A percentile compares a stretch with the other conserved stretches of the same genome.
phyloP scores from a whole-genome alignment of 176 grass and related monocot species.

The Paspalum notatum region DNA sequence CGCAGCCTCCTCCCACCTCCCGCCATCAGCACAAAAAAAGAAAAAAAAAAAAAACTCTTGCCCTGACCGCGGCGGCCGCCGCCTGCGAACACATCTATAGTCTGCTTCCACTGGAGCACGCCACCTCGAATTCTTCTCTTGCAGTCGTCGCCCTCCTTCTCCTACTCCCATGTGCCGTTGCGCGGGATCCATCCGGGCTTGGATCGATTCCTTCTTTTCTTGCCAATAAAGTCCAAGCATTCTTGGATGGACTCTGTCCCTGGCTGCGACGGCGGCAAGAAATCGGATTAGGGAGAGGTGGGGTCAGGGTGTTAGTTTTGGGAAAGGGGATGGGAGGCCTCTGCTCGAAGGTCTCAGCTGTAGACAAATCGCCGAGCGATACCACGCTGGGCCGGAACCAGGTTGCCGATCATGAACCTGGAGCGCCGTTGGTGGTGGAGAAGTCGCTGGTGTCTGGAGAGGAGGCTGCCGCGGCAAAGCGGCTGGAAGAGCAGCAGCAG shows the following conservation, averaged over 20 bases:
- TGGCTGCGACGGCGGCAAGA: slow-evolving; percentile 15
- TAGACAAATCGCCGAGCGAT: slow-evolving; percentile 95
- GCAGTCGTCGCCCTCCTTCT: neutral
- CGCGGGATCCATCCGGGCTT: slow-evolving; percentile 23
- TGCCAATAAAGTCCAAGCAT: neutral
- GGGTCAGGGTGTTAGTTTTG: neutral
- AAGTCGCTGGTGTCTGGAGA: slow-evolving; percentile 34
- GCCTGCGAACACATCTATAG: slow-evolving; percentile 7
- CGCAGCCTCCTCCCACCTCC: slow-evolving; percentile 23
- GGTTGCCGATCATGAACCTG: slow-evolving; percentile 47
- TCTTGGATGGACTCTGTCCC: slow-evolving; percentile 11
- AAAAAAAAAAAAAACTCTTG: neutral
- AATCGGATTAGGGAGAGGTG: slow-evolving; percentile 29
- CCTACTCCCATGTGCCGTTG: neutral
- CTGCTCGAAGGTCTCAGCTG: slow-evolving; percentile 78
- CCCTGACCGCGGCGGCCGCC: neutral
- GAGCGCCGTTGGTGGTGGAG: slow-evolving; percentile 15
- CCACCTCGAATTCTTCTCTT: slow-evolving; percentile 24
- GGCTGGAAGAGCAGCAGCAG: slow-evolving; percentile 59
- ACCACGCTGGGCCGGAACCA: slow-evolving; percentile 53
- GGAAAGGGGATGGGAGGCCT: slow-evolving; percentile 68
- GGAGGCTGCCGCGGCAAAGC: slow-evolving; percentile 40
- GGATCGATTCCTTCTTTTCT: slow-evolving; percentile 10
- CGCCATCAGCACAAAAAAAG: slow-evolving; percentile 1
- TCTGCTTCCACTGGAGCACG: slow-evolving; percentile 21